phyloP scores from a whole-genome alignment of 2,329 filamentous ascomycete genomes.

The Dryadomyces quercus-mongolicae region DNA sequence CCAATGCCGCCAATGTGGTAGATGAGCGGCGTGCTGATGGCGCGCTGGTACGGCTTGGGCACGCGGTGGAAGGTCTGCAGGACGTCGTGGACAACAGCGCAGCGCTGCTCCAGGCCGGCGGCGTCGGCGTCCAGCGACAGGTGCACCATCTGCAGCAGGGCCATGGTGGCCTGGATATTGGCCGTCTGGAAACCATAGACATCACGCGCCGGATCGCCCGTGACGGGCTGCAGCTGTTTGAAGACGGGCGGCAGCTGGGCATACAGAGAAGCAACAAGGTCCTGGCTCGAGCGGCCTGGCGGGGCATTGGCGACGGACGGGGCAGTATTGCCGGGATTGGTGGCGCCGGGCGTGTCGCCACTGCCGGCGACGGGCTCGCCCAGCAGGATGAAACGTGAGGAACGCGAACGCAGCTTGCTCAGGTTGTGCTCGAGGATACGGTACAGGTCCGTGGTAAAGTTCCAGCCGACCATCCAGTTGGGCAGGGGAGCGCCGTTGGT shows the following conservation, averaged over 20 bases:
- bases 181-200: conserved; percentile 23
- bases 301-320: no score
- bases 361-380: conserved; percentile 1
- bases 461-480: conserved; percentile 42
- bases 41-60: conserved; percentile 16
- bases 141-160: conserved; percentile 20
- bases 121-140: conserved; percentile 16
- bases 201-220: conserved; percentile 17
- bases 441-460: conserved; percentile 44
- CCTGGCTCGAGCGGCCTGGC: conserved; percentile 7
- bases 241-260: conserved; percentile 17
- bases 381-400: conserved; percentile 7
- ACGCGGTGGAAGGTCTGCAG: conserved; percentile 17
- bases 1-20: conserved; percentile 22
- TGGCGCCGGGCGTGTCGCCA: neutral
- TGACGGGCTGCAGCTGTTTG: conserved; percentile 16
- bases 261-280: conserved; percentile 16
- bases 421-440: conserved; percentile 38
- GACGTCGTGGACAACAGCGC: conserved; percentile 19
- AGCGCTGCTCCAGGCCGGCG: conserved; percentile 17
- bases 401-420: conserved; percentile 9
- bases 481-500: neutral
- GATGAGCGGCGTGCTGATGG: conserved; percentile 21
- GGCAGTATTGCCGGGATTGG: neutral
- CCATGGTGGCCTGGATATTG: conserved; percentile 22